Evolutionary conservation across 2,329 filamentous ascomycete species (phyloP).

Genomic region (Boeremia exigua): DNA sequence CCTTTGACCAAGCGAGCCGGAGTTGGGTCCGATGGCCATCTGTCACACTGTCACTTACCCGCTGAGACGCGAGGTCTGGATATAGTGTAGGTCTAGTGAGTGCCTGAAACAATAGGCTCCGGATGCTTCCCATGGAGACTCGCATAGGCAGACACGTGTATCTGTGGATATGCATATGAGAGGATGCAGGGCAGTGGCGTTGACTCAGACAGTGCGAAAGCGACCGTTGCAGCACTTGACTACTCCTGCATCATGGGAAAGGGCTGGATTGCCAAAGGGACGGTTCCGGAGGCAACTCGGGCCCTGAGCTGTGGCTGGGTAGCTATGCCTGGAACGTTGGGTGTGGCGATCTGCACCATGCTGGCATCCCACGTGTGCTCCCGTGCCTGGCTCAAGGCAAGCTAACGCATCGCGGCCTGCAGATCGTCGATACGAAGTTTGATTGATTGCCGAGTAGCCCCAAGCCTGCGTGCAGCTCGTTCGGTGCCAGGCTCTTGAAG

Average conservation of each 20-base stretch:
- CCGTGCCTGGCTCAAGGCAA: slow-evolving; percentile 8
- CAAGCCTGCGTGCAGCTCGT: no score
- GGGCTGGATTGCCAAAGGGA: background rate
- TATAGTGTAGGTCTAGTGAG: background rate
- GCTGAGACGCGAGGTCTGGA: background rate
- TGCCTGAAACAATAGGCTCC: slow-evolving; percentile 5
- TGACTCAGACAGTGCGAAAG: no score
- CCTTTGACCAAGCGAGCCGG: slow-evolving; percentile 3
- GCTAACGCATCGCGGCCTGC: background rate
- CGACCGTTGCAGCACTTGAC: background rate
- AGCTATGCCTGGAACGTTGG: background rate
- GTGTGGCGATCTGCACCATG: background rate
- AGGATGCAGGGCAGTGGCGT: no score
- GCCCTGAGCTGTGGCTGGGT: background rate
- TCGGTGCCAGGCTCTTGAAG: no score
- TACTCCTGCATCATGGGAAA: background rate
- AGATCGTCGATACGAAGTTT: background rate
- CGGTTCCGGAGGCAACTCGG: background rate
- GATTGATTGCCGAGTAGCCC: background rate
- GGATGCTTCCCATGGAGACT: background rate
- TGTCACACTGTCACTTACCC: background rate
- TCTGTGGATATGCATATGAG: no score
- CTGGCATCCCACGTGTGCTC: slow-evolving; percentile 7
- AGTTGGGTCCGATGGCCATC: slow-evolving; percentile 1
- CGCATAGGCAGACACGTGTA: background rate